Evolutionary conservation across 768 basidiomycete genomes (phyloP), one percentile per base, ranked within the genome.

Genomic region (Baorangia bicolor): DNA sequence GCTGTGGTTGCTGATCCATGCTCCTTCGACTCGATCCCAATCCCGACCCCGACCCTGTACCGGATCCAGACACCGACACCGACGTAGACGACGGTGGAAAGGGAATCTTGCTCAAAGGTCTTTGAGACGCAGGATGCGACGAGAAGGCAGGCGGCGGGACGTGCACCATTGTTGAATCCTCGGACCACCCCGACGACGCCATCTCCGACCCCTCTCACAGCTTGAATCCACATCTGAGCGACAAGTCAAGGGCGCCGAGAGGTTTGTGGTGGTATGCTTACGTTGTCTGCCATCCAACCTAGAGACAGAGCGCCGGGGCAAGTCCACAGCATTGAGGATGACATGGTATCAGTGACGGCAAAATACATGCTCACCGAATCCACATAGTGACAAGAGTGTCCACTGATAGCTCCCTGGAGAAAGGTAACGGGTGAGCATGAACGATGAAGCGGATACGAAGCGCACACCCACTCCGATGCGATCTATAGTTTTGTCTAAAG

Each of bases 241-340:
- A 56, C 51, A 45, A 51, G 69, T 76, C 60, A 74, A 64, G 59
- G 57, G 48, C 4, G 53, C 47, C 27, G 45, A 48, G 50, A 33
- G 47, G 35, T 33, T 35, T 55, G 27, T 23, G 7, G 30, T 9
- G 49, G 45, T 42, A 12, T 3, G 64, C 79, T 67, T 68, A 93
- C 92, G 71, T 94, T 94, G 73, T 95, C 93, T 49, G 92, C 92
- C 80, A 92, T 77, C 93, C 93, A 95, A 35, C 92, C 93, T 90
- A 64, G 62, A 53, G 30, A 34, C 16, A 18, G 4, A 2, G 35
- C 3, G 12, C 28, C 14, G 27, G 25, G 18, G 13, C 34, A 12
- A 41, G 34, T 20, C 8, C 30, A 30, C 7, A 33, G 33, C 18
- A 20, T 31, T 39, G 1, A 54, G 37, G 27, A 49, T 11, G 20